A percentile compares a stretch with the other conserved stretches of the same genome.
Conservation (phyloP, 164 flowering plant genomes). For the Vitis riparia region DNA sequence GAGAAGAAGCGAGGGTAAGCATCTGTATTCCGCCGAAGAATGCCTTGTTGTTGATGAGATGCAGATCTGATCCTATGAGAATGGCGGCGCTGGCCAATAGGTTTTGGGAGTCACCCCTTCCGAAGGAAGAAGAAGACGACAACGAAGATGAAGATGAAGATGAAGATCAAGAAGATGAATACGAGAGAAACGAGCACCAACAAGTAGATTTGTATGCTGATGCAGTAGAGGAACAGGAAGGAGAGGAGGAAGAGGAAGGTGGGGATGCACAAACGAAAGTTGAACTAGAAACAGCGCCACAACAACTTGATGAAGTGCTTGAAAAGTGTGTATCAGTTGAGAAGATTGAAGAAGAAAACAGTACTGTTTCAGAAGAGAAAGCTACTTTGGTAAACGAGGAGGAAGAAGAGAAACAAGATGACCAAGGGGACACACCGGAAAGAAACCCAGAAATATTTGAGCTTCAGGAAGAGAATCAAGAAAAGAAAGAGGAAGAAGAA, state of each 20-base stretch:
- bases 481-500: constrained; percentile 9
- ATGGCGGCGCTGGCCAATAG: constrained; percentile 70
- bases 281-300: constrained; percentile 10
- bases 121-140: constrained; percentile 18
- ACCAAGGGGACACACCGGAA: neutral
- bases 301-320: constrained; percentile 6
- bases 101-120: constrained; percentile 60
- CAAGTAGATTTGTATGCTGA: neutral
- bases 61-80: constrained; percentile 87
- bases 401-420: neutral
- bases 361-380: neutral
- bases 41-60: constrained; percentile 87
- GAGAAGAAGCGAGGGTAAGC: constrained; percentile 52
- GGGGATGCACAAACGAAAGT: neutral
- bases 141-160: constrained; percentile 26
- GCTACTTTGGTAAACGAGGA: neutral
- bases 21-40: constrained; percentile 84
- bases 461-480: constrained; percentile 5
- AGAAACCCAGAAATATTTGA: neutral
- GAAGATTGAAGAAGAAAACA: constrained; percentile 1
- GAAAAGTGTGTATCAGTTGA: constrained; percentile 14
- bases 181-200: constrained; percentile 16
- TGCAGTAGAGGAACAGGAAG: constrained; percentile 10
- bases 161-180: constrained; percentile 1
- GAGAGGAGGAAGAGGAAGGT: neutral